These are phyloP conservation scores for Yamadazyma phyllophila DNA, from an alignment of 805 yeast species.

Conservation along the genomic window DNA sequence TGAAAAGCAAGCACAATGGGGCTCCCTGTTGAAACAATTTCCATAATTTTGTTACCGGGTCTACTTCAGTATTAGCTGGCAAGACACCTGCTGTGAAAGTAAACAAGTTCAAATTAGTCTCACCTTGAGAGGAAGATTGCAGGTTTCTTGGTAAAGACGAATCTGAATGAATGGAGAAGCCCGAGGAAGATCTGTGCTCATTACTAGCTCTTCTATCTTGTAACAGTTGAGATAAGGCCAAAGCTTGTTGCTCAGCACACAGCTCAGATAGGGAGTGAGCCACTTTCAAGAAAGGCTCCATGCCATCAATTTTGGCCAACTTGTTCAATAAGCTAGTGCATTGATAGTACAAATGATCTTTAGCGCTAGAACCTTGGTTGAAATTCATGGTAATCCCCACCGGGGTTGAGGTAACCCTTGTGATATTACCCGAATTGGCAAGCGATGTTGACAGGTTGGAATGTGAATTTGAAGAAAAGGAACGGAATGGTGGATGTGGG, in stretches of 20 bases:
- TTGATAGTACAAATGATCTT: constrained; percentile 69
- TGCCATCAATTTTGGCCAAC: constrained; percentile 59
- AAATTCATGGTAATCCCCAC: constrained; percentile 43
- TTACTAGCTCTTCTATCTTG: constrained; percentile 22
- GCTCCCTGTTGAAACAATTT: constrained; percentile 88
- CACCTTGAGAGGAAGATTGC: constrained; percentile 10
- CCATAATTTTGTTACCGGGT: constrained; percentile 91
- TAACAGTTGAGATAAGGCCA: constrained; percentile 42
- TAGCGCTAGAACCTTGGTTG: constrained; percentile 60
- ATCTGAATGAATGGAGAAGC: constrained; percentile 38
- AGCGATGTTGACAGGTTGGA: constrained; percentile 24
- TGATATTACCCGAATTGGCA: constrained; percentile 31
- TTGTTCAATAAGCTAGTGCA: constrained; percentile 56
- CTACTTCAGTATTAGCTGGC: constrained; percentile 73
- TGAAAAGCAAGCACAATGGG: constrained; percentile 83
- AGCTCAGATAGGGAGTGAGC: constrained; percentile 68
- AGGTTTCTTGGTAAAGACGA: constrained; percentile 17
- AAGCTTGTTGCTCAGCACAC: constrained; percentile 70
- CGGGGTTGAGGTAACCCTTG: constrained; percentile 47
- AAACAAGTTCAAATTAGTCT: constrained; percentile 34
- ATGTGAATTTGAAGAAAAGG: constrained; percentile 26
- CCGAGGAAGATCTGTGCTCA: constrained; percentile 33
- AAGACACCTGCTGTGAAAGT: constrained; percentile 76
- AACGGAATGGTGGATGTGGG: constrained; percentile 35
- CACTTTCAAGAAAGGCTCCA: constrained; percentile 62